These are phyloP conservation scores for Salix purpurea DNA, from an alignment of 345 rosid species.

Conservation along the genomic window DNA sequence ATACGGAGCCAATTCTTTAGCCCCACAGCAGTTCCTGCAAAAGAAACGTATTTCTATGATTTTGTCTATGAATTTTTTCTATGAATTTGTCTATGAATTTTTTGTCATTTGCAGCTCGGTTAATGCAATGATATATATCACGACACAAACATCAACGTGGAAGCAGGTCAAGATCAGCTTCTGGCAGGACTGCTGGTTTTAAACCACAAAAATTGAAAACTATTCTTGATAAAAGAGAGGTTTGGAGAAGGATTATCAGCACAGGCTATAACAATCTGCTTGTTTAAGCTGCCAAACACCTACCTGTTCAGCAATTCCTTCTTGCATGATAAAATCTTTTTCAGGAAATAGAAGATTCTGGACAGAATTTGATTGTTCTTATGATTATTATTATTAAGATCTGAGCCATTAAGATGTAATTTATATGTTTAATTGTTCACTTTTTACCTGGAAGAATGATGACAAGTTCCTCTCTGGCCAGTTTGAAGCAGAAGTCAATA, in stretches of 20 bases:
- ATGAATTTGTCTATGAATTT: not conserved
- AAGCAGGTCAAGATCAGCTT: not conserved
- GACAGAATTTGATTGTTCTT: not conserved
- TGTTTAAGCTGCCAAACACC: not conserved
- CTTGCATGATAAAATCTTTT: not conserved
- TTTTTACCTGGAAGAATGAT: constrained; percentile 82
- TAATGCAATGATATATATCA: not conserved
- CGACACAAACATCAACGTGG: not conserved
- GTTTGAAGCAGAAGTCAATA: constrained; percentile 85
- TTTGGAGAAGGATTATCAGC: no score
- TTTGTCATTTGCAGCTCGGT: not conserved
- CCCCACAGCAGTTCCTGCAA: constrained; percentile 83
- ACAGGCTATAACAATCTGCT: not conserved
- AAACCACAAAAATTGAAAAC: not conserved
- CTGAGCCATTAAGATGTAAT: not conserved
- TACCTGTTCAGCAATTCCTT: not conserved
- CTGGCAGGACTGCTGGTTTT: not conserved
- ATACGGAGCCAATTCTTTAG: constrained; percentile 72
- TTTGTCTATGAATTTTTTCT: not conserved
- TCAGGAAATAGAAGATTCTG: not conserved
- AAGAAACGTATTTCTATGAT: not conserved
- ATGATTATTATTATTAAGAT: not conserved
- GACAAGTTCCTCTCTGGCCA: constrained; percentile 88
- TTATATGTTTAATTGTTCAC: not conserved
- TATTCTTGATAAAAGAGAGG: no score